Conservation (phyloP, 179 eudicot species). For the Heliamphora pulchella region DNA sequence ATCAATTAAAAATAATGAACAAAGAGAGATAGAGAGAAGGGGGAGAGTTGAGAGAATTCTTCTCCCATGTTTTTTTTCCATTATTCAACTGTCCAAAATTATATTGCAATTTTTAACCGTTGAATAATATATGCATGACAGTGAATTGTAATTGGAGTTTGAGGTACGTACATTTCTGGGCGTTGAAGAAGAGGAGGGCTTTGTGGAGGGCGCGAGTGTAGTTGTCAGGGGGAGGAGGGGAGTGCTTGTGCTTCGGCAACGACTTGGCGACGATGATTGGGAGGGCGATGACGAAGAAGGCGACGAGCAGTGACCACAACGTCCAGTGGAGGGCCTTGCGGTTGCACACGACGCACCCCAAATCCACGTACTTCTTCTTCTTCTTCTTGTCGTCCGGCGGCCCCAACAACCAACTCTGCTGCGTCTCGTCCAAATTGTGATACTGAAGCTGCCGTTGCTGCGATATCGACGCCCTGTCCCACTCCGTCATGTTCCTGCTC, state of each 20-base stretch:
- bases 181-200: constrained; percentile 85
- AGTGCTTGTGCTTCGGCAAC: constrained; percentile 42
- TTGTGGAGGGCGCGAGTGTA: constrained; percentile 50
- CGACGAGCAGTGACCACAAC: constrained; percentile 24
- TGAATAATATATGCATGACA: too few relatives aligned
- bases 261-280: constrained; percentile 43
- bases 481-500: constrained; percentile 37
- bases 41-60: too few relatives aligned
- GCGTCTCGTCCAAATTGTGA: constrained; percentile 47
- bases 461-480: constrained; percentile 42
- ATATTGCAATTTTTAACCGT: too few relatives aligned
- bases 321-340: constrained; percentile 43
- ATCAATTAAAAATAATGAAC: too few relatives aligned
- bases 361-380: constrained; percentile 63
- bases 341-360: constrained; percentile 62
- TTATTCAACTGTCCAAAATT: too few relatives aligned
- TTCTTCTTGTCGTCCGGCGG: constrained; percentile 51
- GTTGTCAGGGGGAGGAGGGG: constrained; percentile 45
- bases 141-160: too few relatives aligned
- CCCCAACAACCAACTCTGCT: constrained; percentile 69
- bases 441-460: background rate
- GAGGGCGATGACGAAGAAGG: constrained; percentile 36
- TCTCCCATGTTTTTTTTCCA: too few relatives aligned
- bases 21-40: too few relatives aligned
- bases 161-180: constrained; percentile 58